Evolutionary conservation across 2,329 filamentous ascomycete genomes (phyloP).

Genomic region (Aspergillus spinulosporus): DNA sequence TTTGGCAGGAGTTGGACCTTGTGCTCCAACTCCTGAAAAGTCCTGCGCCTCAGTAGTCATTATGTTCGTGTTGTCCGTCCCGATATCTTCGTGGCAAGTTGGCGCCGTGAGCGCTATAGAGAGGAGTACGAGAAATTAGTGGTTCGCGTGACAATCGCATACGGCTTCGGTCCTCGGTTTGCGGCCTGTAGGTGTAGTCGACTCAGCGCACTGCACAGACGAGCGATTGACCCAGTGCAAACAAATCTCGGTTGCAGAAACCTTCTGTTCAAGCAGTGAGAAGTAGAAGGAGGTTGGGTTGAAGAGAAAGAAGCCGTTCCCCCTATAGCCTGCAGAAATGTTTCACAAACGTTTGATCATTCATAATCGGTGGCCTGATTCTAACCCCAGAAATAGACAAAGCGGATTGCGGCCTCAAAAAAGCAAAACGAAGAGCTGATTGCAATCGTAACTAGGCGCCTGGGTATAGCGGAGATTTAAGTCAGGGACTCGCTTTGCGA

Average conservation of each 20-base stretch:
- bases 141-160: constrained; percentile 7
- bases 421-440: not conserved
- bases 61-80: not conserved
- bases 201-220: not conserved
- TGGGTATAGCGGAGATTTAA: constrained; percentile 17
- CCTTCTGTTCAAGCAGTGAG: not conserved
- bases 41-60: constrained; percentile 28
- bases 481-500: constrained; percentile 7
- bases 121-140: not conserved
- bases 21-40: constrained; percentile 15
- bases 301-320: constrained; percentile 6
- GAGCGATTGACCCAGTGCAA: not conserved
- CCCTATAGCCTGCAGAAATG: constrained; percentile 24
- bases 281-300: not conserved
- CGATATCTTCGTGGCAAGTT: not conserved
- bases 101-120: constrained; percentile 1
- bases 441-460: constrained; percentile 8
- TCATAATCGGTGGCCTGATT: constrained; percentile 11
- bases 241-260: not conserved
- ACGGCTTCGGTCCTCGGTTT: constrained; percentile 1
- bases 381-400: constrained; percentile 13
- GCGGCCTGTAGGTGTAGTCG: not conserved
- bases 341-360: constrained; percentile 24
- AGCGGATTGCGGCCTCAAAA: not conserved
- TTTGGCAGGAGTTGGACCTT: constrained; percentile 38